These are phyloP conservation scores for Microthyrium microscopicum DNA, from an alignment of 2,329 filamentous ascomycete species.

Conservation along the genomic window DNA sequence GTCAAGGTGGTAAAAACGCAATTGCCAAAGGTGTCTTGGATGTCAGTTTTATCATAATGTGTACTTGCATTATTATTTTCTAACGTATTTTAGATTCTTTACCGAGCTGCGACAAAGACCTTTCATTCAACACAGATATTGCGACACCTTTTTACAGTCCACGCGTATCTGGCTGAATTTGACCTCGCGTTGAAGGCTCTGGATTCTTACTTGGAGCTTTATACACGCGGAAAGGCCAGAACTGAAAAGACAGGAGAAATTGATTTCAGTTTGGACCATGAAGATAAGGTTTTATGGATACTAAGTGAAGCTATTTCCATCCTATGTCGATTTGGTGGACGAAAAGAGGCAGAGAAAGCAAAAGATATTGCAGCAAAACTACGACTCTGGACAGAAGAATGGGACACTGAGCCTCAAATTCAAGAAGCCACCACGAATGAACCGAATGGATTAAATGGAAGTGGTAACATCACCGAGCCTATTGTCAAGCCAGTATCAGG, in stretches of 20 bases:
- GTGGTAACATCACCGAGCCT: background rate
- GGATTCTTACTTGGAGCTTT: constrained; percentile 79
- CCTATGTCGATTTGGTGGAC: constrained; percentile 65
- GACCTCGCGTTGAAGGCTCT: constrained; percentile 82
- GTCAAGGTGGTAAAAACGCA: constrained; percentile 60
- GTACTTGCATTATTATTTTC: constrained; percentile 2
- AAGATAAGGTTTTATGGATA: constrained; percentile 60
- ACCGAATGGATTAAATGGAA: too few species aligned
- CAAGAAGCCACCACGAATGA: constrained; percentile 5
- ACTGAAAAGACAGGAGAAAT: constrained; percentile 56
- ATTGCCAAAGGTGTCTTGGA: constrained; percentile 63
- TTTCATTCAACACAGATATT: constrained; percentile 89
- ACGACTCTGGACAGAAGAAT: constrained; percentile 47
- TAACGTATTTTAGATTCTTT: constrained; percentile 47
- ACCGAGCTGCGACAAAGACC: constrained; percentile 78
- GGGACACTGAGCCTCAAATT: constrained; percentile 15
- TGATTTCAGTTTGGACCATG: constrained; percentile 59
- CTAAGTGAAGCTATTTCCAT: constrained; percentile 65
- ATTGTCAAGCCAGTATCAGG: constrained; percentile 22
- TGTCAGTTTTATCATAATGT: constrained; percentile 19
- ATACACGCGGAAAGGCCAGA: constrained; percentile 69
- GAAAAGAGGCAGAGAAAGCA: constrained; percentile 63
- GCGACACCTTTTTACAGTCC: constrained; percentile 71
- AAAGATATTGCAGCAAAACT: constrained; percentile 52
- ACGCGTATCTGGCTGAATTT: constrained; percentile 78